Percentiles rank a stretch among this genome's conserved stretches.
These are phyloP conservation scores for Schizophyllum commune DNA, from an alignment of 1,284 basidiomycete species.

Conservation along the genomic window DNA sequence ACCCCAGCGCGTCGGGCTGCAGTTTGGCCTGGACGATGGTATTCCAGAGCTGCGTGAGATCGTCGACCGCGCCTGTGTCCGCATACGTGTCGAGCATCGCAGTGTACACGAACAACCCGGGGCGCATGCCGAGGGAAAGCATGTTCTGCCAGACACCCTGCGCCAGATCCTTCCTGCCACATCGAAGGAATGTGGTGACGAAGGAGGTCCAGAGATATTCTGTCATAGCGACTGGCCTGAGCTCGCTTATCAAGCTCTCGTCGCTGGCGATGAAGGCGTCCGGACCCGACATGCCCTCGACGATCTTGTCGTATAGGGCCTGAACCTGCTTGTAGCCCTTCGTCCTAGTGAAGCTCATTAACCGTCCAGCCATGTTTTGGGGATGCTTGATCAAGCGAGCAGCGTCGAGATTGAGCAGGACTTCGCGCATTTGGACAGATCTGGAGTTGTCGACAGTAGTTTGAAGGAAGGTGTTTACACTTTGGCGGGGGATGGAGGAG, in stretches of 20 bases:
- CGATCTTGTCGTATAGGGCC: slow-evolving; percentile 37
- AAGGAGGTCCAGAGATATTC: slow-evolving; percentile 55
- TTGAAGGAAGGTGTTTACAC: slow-evolving; percentile 28
- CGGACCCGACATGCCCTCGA: slow-evolving; percentile 41
- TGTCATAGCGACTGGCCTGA: slow-evolving; percentile 41
- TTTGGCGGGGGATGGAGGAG: slow-evolving; percentile 27
- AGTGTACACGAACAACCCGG: slow-evolving; percentile 52
- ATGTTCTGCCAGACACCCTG: slow-evolving; percentile 60
- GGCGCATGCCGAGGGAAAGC: slow-evolving; percentile 35
- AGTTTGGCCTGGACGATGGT: slow-evolving; percentile 46
- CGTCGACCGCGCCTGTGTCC: slow-evolving; percentile 33
- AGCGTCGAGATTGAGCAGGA: slow-evolving; percentile 36
- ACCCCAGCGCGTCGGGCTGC: slow-evolving; percentile 45
- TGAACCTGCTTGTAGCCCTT: slow-evolving; percentile 14
- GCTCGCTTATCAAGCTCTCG: slow-evolving; percentile 22
- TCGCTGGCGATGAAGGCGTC: slow-evolving; percentile 38
- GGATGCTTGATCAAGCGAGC: slow-evolving; percentile 46
- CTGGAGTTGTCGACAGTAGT: slow-evolving; percentile 19
- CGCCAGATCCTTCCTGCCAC: slow-evolving; percentile 45
- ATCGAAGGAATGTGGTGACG: slow-evolving; percentile 50
- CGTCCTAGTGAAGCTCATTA: slow-evolving; percentile 34
- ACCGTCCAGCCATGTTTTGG: slow-evolving; percentile 38
- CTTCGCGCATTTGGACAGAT: slow-evolving; percentile 35
- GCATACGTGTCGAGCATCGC: slow-evolving; percentile 56
- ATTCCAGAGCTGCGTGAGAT: slow-evolving; percentile 49